These are phyloP conservation scores for Astrephomene gubernaculifera DNA, from an alignment of 139 green algal genomes.

Conservation along the genomic window DNA sequence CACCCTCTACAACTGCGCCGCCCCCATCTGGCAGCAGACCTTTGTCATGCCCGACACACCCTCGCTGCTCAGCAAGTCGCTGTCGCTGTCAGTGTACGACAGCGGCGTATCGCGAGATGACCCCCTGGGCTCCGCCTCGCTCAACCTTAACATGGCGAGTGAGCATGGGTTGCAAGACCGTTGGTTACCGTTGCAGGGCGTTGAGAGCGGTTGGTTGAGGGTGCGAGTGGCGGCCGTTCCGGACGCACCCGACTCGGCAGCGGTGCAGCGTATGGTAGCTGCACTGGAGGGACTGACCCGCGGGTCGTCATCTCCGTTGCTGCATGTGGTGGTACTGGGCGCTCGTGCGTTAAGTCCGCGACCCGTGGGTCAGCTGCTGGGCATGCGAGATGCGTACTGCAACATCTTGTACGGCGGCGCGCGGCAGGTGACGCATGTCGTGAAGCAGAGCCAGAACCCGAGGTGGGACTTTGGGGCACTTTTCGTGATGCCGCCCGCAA, in stretches of 20 bases:
- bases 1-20: conserved; percentile 45
- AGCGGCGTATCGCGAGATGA: conserved; percentile 44
- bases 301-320: background rate
- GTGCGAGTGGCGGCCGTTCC: conserved; percentile 56
- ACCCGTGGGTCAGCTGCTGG: background rate
- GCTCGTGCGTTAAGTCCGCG: conserved; percentile 38
- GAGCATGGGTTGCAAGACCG: conserved; percentile 54
- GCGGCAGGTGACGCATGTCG: conserved; percentile 37
- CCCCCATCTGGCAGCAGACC: conserved; percentile 47
- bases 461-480: conserved; percentile 33
- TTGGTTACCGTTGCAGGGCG: conserved; percentile 58
- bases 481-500: conserved; percentile 12
- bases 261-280: conserved; percentile 49
- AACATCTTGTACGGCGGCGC: conserved; percentile 42
- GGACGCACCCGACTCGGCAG: conserved; percentile 24
- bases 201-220: conserved; percentile 50
- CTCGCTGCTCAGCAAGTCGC: background rate
- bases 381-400: conserved; percentile 44
- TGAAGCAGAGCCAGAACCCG: conserved; percentile 43
- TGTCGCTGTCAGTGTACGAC: conserved; percentile 35
- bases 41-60: conserved; percentile 50
- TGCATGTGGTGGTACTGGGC: conserved; percentile 42
- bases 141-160: conserved; percentile 46
- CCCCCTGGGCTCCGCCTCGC: conserved; percentile 14
- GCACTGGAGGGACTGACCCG: conserved; percentile 46